These are phyloP conservation scores for Lactarius hatsudake DNA, from an alignment of 768 basidiomycete genomes.

Conservation along the genomic window DNA sequence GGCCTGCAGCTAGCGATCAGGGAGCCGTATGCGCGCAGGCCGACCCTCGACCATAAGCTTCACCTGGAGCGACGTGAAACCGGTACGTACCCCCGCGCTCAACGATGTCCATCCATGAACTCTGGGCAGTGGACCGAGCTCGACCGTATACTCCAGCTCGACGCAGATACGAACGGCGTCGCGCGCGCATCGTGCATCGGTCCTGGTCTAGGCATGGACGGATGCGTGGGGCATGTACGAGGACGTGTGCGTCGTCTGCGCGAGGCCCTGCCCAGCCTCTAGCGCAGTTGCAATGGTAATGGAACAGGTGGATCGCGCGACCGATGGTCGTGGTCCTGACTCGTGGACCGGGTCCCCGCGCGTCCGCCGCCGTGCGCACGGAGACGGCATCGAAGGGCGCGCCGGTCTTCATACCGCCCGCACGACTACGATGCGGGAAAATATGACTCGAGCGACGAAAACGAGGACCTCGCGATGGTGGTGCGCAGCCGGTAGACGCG, in stretches of 20 bases:
- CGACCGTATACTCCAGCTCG: slow-evolving; percentile 34
- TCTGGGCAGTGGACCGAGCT: too few relatives aligned
- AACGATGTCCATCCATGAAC: too few relatives aligned
- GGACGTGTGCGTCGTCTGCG: slow-evolving; percentile 79
- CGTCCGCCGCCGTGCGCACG: slow-evolving; percentile 42
- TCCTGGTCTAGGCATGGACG: slow-evolving; percentile 23
- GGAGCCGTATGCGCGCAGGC: slow-evolving; percentile 27
- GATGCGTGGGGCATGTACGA: slow-evolving; percentile 83
- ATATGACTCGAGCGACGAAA: not conserved
- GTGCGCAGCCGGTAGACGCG: slow-evolving; percentile 35
- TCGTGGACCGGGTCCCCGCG: not conserved
- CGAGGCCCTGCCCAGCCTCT: slow-evolving; percentile 76
- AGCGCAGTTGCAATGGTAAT: slow-evolving; percentile 51
- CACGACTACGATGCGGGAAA: slow-evolving; percentile 14
- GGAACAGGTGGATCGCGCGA: not conserved
- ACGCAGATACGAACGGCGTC: slow-evolving; percentile 32
- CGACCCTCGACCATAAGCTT: too few relatives aligned
- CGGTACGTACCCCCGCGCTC: too few relatives aligned
- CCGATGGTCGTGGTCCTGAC: not conserved
- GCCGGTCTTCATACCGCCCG: slow-evolving; percentile 29
- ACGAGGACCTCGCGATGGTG: too few relatives aligned
- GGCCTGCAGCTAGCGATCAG: slow-evolving; percentile 60
- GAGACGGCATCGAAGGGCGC: slow-evolving; percentile 71
- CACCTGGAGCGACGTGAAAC: too few relatives aligned
- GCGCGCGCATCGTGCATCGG: not conserved